These are phyloP conservation scores for Phytophthora hybrid DNA, from an alignment of 352 stramenopile genomes.

Conservation along the genomic window DNA sequence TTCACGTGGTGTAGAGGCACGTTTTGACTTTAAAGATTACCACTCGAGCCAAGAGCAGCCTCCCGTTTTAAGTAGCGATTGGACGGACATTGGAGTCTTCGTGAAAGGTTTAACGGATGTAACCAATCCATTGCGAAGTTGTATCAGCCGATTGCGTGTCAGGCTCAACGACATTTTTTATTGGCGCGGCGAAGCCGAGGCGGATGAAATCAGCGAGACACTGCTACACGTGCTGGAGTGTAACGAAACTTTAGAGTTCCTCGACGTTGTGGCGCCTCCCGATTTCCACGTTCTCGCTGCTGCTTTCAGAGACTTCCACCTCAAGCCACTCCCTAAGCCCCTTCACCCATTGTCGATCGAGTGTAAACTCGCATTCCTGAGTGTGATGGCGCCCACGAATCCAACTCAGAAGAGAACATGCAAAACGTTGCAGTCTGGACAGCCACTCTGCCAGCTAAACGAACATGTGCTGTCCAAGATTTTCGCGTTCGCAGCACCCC, in stretches of 20 bases:
- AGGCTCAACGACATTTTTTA: not conserved
- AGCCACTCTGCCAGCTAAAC: not conserved
- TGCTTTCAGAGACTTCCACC: not conserved
- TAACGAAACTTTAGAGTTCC: not conserved
- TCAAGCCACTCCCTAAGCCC: not conserved
- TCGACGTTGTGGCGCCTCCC: not conserved
- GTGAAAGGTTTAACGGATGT: not conserved
- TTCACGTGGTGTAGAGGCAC: not conserved
- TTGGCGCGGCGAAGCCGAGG: not conserved
- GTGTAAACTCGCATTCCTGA: constrained; percentile 1
- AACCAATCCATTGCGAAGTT: not conserved
- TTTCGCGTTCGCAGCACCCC: not conserved
- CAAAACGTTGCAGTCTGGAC: not conserved
- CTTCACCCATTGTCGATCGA: not conserved
- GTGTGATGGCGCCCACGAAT: not conserved
- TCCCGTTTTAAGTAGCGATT: not conserved
- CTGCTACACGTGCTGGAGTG: not conserved
- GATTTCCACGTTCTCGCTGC: not conserved
- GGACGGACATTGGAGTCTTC: not conserved
- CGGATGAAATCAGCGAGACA: not conserved
- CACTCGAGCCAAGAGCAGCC: not conserved
- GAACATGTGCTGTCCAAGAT: not conserved
- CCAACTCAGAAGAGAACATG: not conserved
- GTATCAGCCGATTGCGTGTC: not conserved
- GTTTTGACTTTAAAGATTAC: not conserved